These are phyloP conservation scores for Syncephalastrum sp. DNA, from an alignment of 371 early-diverging fungal genomes.

Conservation along the genomic window DNA sequence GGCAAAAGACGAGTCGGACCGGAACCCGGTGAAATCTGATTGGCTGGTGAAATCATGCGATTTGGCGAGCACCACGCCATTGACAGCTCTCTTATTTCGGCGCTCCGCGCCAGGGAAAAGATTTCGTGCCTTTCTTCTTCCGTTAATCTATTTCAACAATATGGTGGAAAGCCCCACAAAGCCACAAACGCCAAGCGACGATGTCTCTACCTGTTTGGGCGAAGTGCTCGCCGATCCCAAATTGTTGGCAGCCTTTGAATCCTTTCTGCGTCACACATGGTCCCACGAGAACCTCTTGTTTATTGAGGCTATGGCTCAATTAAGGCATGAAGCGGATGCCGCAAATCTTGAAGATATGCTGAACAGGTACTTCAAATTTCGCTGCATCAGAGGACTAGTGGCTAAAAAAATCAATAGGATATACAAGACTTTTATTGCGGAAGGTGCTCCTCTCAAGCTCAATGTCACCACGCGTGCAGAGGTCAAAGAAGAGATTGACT, in stretches of 20 bases:
- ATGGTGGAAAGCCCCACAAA: no score
- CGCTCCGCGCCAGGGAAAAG: no score
- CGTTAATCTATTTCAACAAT: no score
- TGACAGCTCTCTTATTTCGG: no score
- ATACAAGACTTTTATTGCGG: conserved; percentile 35
- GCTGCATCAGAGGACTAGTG: no score
- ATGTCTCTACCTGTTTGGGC: no score
- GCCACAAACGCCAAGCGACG: no score
- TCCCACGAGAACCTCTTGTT: conserved; percentile 42
- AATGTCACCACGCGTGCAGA: conserved; percentile 22
- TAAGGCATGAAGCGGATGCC: conserved; percentile 27
- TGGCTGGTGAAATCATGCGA: no score
- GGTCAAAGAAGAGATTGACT: conserved; percentile 20
- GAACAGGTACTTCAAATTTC: conserved; percentile 22
- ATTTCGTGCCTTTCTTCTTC: no score
- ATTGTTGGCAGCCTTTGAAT: conserved; percentile 30
- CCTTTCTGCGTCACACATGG: conserved; percentile 19
- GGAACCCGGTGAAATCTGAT: no score
- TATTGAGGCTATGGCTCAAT: conserved; percentile 42
- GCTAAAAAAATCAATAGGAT: conserved; percentile 22
- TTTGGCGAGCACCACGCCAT: no score
- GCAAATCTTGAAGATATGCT: conserved; percentile 22
- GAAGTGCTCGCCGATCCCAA: conserved; percentile 31
- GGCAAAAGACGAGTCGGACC: no score
- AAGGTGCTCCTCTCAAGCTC: conserved; percentile 27